Conservation (phyloP, 768 basidiomycete genomes). For the Trichaptum fuscoviolaceum region DNA sequence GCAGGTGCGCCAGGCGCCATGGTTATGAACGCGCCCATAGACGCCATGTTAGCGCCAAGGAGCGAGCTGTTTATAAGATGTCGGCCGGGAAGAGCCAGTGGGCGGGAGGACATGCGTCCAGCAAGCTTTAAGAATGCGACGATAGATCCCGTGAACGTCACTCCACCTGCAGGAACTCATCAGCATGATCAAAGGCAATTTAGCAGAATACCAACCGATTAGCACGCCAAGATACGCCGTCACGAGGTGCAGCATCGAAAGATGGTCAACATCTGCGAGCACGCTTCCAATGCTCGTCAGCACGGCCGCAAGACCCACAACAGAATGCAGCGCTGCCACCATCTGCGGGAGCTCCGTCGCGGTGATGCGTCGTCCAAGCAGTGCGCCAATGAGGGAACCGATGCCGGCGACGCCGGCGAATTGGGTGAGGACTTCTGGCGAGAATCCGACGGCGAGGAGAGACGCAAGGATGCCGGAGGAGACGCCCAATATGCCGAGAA, state of each 20-base stretch:
- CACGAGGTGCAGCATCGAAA: conserved; percentile 68
- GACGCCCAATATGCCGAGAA: conserved; percentile 83
- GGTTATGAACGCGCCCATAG: conserved; percentile 74
- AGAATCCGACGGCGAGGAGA: conserved; percentile 77
- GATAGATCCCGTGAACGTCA: conserved; percentile 87
- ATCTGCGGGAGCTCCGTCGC: conserved; percentile 87
- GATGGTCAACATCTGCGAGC: conserved; percentile 61
- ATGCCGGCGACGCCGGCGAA: conserved; percentile 72
- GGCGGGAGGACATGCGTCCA: conserved; percentile 72
- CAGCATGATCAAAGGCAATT: conserved; percentile 2
- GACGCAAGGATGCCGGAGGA: conserved; percentile 77
- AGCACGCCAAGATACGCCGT: conserved; percentile 84
- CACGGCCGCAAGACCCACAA: conserved; percentile 87
- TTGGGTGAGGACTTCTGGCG: conserved; percentile 66
- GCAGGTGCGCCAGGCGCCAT: conserved; percentile 65
- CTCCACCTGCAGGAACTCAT: conserved; percentile 44
- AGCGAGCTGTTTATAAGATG: conserved; percentile 71
- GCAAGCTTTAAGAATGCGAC: conserved; percentile 88
- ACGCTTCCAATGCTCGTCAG: conserved; percentile 83
- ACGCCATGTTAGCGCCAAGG: conserved; percentile 63
- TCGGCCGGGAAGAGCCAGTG: conserved; percentile 67
- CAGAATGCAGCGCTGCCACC: conserved; percentile 77
- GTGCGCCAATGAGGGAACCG: conserved; percentile 64
- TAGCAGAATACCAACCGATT: conserved; percentile 49
- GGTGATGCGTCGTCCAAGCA: conserved; percentile 79